Percentiles rank a stretch among this genome's conserved stretches.
These are phyloP conservation scores for Bipolaris sorokiniana DNA, from an alignment of 2,329 filamentous ascomycete species.

Conservation along the genomic window DNA sequence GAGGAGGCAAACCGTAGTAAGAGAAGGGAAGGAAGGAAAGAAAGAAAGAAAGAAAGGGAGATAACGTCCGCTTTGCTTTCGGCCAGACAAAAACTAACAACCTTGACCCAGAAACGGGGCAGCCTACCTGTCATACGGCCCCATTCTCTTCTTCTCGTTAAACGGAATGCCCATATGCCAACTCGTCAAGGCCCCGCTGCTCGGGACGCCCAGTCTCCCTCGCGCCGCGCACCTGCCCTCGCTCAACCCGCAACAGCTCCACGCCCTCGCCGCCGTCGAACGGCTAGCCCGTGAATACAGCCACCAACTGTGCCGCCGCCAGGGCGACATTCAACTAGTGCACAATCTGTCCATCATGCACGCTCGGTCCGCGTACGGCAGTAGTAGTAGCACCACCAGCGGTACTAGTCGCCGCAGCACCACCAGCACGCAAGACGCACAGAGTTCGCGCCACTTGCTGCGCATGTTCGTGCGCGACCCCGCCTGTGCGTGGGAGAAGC, in stretches of 20 bases:
- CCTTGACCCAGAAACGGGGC: constrained; percentile 26
- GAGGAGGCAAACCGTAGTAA: no score
- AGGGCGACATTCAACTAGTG: constrained; percentile 48
- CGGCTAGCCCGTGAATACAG: constrained; percentile 37
- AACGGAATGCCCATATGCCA: constrained; percentile 46
- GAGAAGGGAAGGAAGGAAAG: neutral
- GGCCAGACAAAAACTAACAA: constrained; percentile 2
- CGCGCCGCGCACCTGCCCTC: constrained; percentile 40
- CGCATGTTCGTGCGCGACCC: constrained; percentile 49
- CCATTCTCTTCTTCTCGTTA: constrained; percentile 44
- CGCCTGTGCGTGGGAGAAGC: constrained; percentile 43
- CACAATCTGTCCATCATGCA: constrained; percentile 48
- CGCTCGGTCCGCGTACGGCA: constrained; percentile 43
- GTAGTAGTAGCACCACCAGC: neutral
- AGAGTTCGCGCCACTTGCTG: constrained; percentile 44
- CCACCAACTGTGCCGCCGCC: constrained; percentile 41
- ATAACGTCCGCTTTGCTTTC: neutral
- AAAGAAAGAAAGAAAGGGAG: neutral
- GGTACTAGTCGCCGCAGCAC: neutral
- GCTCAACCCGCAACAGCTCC: constrained; percentile 36
- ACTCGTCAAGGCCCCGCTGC: constrained; percentile 47
- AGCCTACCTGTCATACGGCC: constrained; percentile 43
- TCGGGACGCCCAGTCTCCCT: constrained; percentile 43
- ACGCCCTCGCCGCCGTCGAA: constrained; percentile 40
- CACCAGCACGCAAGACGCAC: neutral